These are phyloP conservation scores for Coleophoma cylindrospora DNA, from an alignment of 2,329 filamentous ascomycete species.

Conservation along the genomic window DNA sequence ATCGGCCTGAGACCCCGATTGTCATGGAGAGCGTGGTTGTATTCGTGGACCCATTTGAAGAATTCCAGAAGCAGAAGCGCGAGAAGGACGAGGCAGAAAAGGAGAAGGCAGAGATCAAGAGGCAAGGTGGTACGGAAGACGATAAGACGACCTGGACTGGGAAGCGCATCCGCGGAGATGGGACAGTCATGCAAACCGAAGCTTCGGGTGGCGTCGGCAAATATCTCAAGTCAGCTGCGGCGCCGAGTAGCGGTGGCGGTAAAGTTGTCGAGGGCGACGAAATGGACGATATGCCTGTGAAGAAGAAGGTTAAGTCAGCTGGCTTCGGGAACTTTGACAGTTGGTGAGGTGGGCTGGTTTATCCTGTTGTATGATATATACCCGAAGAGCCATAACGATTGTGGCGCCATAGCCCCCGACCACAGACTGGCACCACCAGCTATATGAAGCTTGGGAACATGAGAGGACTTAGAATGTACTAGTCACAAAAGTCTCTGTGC, in stretches of 20 bases:
- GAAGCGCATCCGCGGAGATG: conserved; percentile 73
- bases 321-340: conserved; percentile 94
- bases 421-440: too few relatives aligned
- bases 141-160: conserved; percentile 95
- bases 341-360: conserved; percentile 53
- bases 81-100: conserved; percentile 55
- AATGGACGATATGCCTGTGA: conserved; percentile 61
- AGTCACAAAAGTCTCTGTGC: too few relatives aligned
- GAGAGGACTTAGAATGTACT: too few relatives aligned
- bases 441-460: too few relatives aligned
- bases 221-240: conserved; percentile 65
- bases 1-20: conserved; percentile 73
- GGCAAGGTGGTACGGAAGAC: conserved; percentile 72
- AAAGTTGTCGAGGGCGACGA: conserved; percentile 57
- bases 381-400: too few relatives aligned
- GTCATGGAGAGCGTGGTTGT: conserved; percentile 78
- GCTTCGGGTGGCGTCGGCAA: conserved; percentile 60
- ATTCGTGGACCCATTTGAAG: conserved; percentile 91
- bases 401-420: too few relatives aligned
- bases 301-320: conserved; percentile 74
- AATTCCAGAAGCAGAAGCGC: conserved; percentile 74
- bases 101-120: conserved; percentile 55
- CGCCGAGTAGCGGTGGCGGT: conserved; percentile 32
- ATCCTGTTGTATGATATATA: too few relatives aligned
- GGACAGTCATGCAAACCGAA: conserved; percentile 43